A percentile compares a stretch with the other conserved stretches of the same genome.
phyloP scores from a whole-genome alignment of 2,329 filamentous ascomycete species.

The Sporothrix euskadiensis region DNA sequence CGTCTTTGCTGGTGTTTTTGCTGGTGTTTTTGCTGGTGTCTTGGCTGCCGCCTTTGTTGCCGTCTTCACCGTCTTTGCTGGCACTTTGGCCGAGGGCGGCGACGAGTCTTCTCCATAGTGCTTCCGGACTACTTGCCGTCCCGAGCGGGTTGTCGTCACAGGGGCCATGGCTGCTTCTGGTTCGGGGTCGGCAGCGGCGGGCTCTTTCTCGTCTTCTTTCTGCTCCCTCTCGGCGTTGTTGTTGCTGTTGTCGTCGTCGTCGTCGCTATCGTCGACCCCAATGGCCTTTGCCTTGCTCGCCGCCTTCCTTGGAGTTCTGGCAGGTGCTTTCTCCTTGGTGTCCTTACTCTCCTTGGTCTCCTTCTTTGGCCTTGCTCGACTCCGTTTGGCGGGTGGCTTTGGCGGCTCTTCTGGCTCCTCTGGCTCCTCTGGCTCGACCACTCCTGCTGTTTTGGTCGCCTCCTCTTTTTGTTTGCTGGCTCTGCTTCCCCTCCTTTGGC shows the following conservation, averaged over 20 bases:
- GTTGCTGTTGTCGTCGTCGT: not conserved
- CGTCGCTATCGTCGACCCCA: not conserved
- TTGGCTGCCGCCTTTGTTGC: not conserved
- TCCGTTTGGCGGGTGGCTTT: not conserved
- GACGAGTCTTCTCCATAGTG: not conserved
- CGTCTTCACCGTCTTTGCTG: not conserved
- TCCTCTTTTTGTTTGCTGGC: not conserved
- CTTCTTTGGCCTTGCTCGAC: not conserved
- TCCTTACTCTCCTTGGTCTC: not conserved
- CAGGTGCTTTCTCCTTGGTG: not conserved
- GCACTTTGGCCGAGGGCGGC: not conserved
- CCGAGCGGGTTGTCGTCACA: slow-evolving; percentile 21
- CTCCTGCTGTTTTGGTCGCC: not conserved
- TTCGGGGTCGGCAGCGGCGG: no score
- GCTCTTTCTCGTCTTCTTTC: not conserved
- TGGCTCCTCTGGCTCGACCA: not conserved
- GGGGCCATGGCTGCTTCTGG: not conserved
- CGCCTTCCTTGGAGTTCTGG: not conserved
- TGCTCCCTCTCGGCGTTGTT: not conserved
- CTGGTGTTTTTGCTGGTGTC: not conserved
- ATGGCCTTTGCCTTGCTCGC: not conserved
- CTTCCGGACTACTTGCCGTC: slow-evolving; percentile 14
- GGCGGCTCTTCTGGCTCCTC: not conserved
- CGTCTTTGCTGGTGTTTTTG: not conserved
- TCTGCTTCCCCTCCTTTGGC: not conserved